Base-by-base conservation (phyloP, 2,329 filamentous ascomycete genomes). In the Exophiala dermatitidis region DNA sequence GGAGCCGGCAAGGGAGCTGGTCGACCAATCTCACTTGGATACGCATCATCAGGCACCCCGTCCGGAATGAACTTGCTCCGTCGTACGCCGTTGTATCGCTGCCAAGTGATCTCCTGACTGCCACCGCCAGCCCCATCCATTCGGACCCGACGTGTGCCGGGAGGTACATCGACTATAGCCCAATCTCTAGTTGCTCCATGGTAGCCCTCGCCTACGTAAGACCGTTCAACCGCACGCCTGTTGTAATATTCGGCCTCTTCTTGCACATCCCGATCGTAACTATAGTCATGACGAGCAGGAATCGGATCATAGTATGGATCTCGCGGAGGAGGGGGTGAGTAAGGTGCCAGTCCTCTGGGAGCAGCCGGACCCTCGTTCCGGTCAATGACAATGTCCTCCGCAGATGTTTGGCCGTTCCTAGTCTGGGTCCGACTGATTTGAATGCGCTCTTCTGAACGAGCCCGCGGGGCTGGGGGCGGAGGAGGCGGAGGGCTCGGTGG, bases 111-210 rank as follows among this genome's bases (percentile, higher is more conserved):
- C 63, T 93, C 88, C 58, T 88, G 84, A 36, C 75, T 76, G n/a
- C 77, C 85, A 45, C 86, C 86, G 19, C 87, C 87, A 28, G 81
- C 77, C 49, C 88, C 87, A 61, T 93, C 86, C 84, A 93, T 85
- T 50, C 80, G 79, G n/a, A 93, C 84, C 38, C 85, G 81, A 71
- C 88, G 85, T 0, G 88, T 91, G 54, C 88, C 88, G 0, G 88
- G 86, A 1, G 88, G 88, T 37, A 94, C 84, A 69, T 94, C 88
- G 36, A 95, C 79, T 58, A 94, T 86, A 50, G 81, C 78, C 88
- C 89, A 94, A 64, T 82, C 85, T 59, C 81, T 83, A 34, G 85
- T 89, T 12, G 81, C 83, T 48, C 87, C 86, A 62, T 86, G 80
- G 67, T 78, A 83, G 26, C 85, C 86, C 69, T 91, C 88, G 48